Evolutionary conservation across 257 asterid genomes (phyloP).

Genomic region (Fraxinus pennsylvanica): DNA sequence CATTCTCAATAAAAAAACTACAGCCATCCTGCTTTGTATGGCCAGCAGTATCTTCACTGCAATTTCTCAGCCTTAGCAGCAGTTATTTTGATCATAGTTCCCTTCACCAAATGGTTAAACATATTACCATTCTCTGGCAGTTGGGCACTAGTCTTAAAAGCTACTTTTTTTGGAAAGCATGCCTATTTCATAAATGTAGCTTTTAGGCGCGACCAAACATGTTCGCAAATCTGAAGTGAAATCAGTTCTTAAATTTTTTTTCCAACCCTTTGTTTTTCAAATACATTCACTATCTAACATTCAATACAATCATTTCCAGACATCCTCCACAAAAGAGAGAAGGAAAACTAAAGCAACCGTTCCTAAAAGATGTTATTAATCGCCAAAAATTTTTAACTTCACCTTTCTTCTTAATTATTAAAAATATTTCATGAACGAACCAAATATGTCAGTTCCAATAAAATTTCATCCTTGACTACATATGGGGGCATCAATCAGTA

Average conservation of each 20-base stretch:
- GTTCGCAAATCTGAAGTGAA: not conserved
- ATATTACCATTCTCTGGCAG: not conserved
- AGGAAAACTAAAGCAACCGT: not conserved
- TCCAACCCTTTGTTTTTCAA: not conserved
- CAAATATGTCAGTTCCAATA: not conserved
- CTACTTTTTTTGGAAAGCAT: too few species aligned
- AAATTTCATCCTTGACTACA: not conserved
- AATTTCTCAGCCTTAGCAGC: not conserved
- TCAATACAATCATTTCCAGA: too few species aligned
- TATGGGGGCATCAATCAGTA: not conserved
- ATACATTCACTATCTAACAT: too few species aligned
- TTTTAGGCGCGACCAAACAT: too few species aligned
- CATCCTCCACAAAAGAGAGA: too few species aligned
- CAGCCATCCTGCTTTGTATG: not conserved
- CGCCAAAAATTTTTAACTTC: too few species aligned
- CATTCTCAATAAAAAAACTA: not conserved
- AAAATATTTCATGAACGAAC: not conserved
- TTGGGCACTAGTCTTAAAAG: not conserved
- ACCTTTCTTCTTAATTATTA: too few species aligned
- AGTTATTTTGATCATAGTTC: not conserved
- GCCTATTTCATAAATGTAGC: too few species aligned
- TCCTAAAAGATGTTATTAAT: not conserved
- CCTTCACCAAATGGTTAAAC: not conserved
- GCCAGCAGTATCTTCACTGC: not conserved
- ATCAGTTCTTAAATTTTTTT: too few species aligned